A percentile compares a stretch with the other conserved stretches of the same genome.
phyloP scores from a whole-genome alignment of 805 yeast species.

The Saturnispora zaruensis region DNA sequence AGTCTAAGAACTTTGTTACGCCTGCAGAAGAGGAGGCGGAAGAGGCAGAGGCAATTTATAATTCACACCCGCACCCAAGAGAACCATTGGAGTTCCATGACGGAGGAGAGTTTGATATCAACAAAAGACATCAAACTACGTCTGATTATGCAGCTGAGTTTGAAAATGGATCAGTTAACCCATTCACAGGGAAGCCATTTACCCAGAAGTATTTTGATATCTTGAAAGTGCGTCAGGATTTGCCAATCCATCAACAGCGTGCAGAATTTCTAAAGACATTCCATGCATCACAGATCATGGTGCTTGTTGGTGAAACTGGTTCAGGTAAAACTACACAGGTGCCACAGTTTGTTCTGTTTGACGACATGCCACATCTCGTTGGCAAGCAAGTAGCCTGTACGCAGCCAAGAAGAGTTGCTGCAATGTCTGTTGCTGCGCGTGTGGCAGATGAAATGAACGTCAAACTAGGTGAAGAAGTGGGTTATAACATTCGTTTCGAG shows the following conservation, averaged over 20 bases:
- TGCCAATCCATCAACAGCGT: slow-evolving; percentile 93
- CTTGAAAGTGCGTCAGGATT: slow-evolving; percentile 66
- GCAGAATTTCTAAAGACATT: slow-evolving; percentile 77
- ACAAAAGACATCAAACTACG: slow-evolving; percentile 56
- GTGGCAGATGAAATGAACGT: slow-evolving; percentile 98
- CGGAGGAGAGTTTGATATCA: slow-evolving; percentile 52
- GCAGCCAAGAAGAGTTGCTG: slow-evolving; percentile 96
- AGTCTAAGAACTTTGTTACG: slow-evolving; percentile 45
- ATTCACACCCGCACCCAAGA: slow-evolving; percentile 36
- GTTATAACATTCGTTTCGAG: slow-evolving; percentile 91
- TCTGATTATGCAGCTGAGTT: slow-evolving; percentile 51
- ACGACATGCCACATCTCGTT: slow-evolving; percentile 81
- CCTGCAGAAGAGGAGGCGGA: slow-evolving; percentile 62
- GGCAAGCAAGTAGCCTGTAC: slow-evolving; percentile 93
- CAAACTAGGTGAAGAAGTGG: slow-evolving; percentile 84
- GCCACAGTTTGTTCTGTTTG: slow-evolving; percentile 89
- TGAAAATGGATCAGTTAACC: slow-evolving; percentile 56
- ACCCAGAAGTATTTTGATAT: slow-evolving; percentile 68
- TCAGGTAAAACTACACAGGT: slow-evolving; percentile 98
- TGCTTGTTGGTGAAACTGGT: slow-evolving; percentile 98
- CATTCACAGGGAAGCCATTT: slow-evolving; percentile 66
- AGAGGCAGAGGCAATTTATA: slow-evolving; percentile 41
- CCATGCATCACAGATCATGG: slow-evolving; percentile 89
- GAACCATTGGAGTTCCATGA: slow-evolving; percentile 45
- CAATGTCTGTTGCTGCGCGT: slow-evolving; percentile 96